phyloP scores from a whole-genome alignment of 768 basidiomycete species.

The Lactarius vividus region DNA sequence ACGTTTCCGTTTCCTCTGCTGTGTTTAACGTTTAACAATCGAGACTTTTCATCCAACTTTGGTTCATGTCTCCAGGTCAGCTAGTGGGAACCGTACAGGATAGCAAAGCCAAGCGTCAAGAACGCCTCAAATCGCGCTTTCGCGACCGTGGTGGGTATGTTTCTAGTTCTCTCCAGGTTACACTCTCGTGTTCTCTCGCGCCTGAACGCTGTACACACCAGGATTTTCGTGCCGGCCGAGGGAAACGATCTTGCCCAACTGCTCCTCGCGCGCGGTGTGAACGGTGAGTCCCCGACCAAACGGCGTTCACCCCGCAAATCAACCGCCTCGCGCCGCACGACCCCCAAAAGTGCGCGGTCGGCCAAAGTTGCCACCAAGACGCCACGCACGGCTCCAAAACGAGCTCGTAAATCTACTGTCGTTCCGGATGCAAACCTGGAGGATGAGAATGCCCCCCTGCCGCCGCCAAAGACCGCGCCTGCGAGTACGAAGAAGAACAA shows the following conservation, averaged over 20 bases:
- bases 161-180: no score
- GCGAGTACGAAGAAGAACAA: background rate
- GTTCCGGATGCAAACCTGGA: background rate
- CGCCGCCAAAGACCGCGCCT: background rate
- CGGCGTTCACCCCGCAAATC: slow-evolving; percentile 11
- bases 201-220: slow-evolving; percentile 26
- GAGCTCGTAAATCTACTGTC: background rate
- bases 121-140: slow-evolving; percentile 64
- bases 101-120: slow-evolving; percentile 57
- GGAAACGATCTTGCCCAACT: slow-evolving; percentile 52
- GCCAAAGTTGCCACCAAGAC: slow-evolving; percentile 1
- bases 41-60: background rate
- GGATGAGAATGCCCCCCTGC: background rate
- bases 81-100: slow-evolving; percentile 46
- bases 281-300: slow-evolving; percentile 47
- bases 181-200: background rate
- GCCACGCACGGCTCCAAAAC: background rate
- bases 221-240: slow-evolving; percentile 53
- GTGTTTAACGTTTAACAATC: background rate
- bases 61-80: background rate
- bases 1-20: background rate
- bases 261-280: slow-evolving; percentile 48
- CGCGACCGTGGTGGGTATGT: slow-evolving; percentile 50
- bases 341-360: background rate
- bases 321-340: background rate